Percentiles rank a stretch among this genome's conserved stretches.
These are phyloP conservation scores for Aspergillus mulundensis DNA, from an alignment of 495 filamentous ascomycete genomes.

Conservation along the genomic window DNA sequence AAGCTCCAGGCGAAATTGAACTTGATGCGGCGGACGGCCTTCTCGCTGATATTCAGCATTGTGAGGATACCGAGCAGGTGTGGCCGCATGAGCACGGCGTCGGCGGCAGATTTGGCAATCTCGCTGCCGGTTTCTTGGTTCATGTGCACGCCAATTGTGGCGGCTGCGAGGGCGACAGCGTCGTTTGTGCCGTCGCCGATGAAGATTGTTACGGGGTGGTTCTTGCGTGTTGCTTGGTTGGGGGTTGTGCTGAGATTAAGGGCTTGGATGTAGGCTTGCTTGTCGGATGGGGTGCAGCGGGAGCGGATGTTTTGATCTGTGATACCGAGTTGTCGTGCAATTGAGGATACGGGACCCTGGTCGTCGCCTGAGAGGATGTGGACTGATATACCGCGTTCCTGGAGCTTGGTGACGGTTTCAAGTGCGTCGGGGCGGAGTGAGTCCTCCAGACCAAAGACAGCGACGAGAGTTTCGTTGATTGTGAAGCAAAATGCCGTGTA, in stretches of 20 bases:
- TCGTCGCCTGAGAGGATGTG: constrained; percentile 72
- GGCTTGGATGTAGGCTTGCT: constrained; percentile 57
- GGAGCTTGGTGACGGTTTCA: constrained; percentile 45
- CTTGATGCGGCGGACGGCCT: constrained; percentile 51
- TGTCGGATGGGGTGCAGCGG: constrained; percentile 57
- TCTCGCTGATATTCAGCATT: constrained; percentile 55
- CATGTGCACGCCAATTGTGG: constrained; percentile 71
- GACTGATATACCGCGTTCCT: constrained; percentile 51
- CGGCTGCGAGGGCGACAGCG: constrained; percentile 65
- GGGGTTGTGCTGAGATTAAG: constrained; percentile 6
- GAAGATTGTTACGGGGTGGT: constrained; percentile 55
- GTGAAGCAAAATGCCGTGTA: constrained; percentile 63
- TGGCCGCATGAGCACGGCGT: constrained; percentile 63
- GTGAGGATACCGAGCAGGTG: constrained; percentile 53
- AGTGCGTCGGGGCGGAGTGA: constrained; percentile 54
- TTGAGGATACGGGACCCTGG: constrained; percentile 56
- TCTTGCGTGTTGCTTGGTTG: constrained; percentile 6
- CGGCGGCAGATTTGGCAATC: constrained; percentile 62
- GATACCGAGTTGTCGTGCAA: no score
- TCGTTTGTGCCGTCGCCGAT: constrained; percentile 81
- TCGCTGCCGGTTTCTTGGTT: constrained; percentile 58
- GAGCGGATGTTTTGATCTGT: constrained; percentile 49
- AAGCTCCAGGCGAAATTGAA: constrained; percentile 74
- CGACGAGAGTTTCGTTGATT: constrained; percentile 44
- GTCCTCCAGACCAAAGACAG: constrained; percentile 59